Percentiles rank a stretch among this genome's conserved stretches.
These are phyloP conservation scores for Phytophthora multivora DNA, from an alignment of 352 stramenopile genomes.

Conservation along the genomic window DNA sequence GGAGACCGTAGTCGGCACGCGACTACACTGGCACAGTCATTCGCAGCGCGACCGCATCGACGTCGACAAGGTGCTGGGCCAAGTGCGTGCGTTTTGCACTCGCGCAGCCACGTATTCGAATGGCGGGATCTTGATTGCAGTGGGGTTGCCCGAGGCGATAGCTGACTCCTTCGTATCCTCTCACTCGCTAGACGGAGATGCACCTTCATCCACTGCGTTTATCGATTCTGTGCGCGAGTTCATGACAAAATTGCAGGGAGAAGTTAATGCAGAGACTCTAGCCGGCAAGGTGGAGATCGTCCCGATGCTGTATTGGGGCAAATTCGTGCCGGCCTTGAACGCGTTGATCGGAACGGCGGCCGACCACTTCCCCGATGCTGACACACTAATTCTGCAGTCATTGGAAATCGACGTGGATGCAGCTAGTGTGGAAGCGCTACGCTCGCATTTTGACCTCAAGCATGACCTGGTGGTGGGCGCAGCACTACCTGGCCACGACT, in stretches of 20 bases:
- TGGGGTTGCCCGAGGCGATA: constrained; percentile 39
- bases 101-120: constrained; percentile 56
- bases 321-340: constrained; percentile 96
- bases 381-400: constrained; percentile 89
- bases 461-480: constrained; percentile 91
- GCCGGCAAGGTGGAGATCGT: constrained; percentile 67
- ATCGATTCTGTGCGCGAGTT: constrained; percentile 47
- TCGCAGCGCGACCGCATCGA: constrained; percentile 47
- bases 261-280: constrained; percentile 19
- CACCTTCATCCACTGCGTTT: constrained; percentile 34
- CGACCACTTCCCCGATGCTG: constrained; percentile 51
- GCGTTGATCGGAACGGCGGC: constrained; percentile 84
- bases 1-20: constrained; percentile 57
- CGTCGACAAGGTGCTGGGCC: constrained; percentile 43
- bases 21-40: constrained; percentile 79
- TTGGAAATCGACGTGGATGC: constrained; percentile 86
- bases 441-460: constrained; percentile 66
- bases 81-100: constrained; percentile 56
- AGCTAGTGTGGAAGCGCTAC: constrained; percentile 60
- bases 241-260: constrained; percentile 37
- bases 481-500: constrained; percentile 82
- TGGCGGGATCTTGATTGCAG: constrained; percentile 57
- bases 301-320: constrained; percentile 94
- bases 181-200: constrained; percentile 6
- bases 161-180: constrained; percentile 6